phyloP scores from a whole-genome alignment of 2,329 filamentous ascomycete genomes.

The Cordyceps militaris region DNA sequence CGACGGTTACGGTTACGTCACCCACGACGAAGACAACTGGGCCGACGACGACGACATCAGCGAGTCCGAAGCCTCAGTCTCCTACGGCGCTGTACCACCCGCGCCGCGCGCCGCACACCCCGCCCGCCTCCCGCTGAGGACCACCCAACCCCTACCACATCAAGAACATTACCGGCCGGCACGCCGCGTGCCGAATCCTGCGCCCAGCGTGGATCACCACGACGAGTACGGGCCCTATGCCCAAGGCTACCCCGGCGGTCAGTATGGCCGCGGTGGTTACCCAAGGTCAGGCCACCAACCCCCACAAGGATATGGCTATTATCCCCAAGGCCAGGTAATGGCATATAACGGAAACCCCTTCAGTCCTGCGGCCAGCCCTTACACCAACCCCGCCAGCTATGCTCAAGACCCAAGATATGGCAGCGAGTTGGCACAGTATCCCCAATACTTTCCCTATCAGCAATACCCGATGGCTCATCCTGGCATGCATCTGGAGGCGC shows the following conservation, averaged over 20 bases:
- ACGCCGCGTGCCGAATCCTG: constrained; percentile 37
- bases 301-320: constrained; percentile 22
- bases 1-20: constrained; percentile 5
- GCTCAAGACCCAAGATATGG: background rate
- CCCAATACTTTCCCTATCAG: no score
- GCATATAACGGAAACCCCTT: constrained; percentile 36
- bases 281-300: constrained; percentile 17
- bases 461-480: constrained; percentile 35
- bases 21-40: constrained; percentile 10
- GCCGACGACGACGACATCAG: constrained; percentile 8
- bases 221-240: constrained; percentile 53
- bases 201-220: constrained; percentile 57
- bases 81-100: background rate
- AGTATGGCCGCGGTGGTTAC: constrained; percentile 12
- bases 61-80: constrained; percentile 5
- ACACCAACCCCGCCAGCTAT: constrained; percentile 13
- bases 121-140: constrained; percentile 21
- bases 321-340: constrained; percentile 34
- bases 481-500: constrained; percentile 34
- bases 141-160: constrained; percentile 19
- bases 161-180: constrained; percentile 35
- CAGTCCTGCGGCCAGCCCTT: constrained; percentile 31
- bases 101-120: constrained; percentile 15
- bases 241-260: constrained; percentile 21
- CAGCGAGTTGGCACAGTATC: constrained; percentile 20